These are phyloP conservation scores for Ophiostoma tasmaniense DNA, from an alignment of 2,329 filamentous ascomycete species.

Conservation along the genomic window DNA sequence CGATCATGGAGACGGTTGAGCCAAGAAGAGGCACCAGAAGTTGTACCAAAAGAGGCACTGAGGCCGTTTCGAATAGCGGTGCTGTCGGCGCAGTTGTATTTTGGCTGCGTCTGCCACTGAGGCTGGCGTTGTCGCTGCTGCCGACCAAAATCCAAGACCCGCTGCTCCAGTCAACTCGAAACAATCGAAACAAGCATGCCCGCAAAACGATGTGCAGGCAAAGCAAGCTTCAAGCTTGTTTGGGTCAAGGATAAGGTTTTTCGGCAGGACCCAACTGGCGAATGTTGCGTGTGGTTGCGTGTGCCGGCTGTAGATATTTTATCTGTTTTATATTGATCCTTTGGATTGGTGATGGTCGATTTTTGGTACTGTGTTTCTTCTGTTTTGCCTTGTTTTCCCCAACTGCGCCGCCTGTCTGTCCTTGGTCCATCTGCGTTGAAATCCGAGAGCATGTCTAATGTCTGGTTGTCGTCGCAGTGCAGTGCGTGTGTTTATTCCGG, in stretches of 20 bases:
- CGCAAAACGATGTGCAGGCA: not conserved
- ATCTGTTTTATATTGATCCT: not conserved
- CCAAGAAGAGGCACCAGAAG: not conserved
- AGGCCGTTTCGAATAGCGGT: not conserved
- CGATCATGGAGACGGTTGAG: not conserved
- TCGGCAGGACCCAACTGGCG: not conserved
- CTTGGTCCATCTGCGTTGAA: not conserved
- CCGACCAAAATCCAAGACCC: not conserved
- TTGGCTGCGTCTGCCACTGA: not conserved
- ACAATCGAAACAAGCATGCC: conserved; percentile 1
- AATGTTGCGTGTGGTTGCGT: not conserved
- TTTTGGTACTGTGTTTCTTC: not conserved
- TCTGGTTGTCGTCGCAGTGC: not conserved
- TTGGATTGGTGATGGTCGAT: not conserved
- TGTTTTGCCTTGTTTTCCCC: not conserved
- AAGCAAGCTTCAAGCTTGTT: conserved; percentile 11
- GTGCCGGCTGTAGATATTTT: not conserved
- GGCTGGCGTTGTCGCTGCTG: not conserved
- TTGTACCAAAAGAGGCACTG: not conserved
- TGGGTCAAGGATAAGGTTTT: conserved; percentile 7
- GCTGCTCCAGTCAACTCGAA: not conserved
- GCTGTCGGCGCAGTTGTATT: not conserved
- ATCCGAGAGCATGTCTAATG: not conserved
- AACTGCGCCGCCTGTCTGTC: not conserved
- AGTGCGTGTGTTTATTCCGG: not conserved